These are phyloP conservation scores for Fistulina hepatica DNA, from an alignment of 1,284 basidiomycete species.

Conservation along the genomic window DNA sequence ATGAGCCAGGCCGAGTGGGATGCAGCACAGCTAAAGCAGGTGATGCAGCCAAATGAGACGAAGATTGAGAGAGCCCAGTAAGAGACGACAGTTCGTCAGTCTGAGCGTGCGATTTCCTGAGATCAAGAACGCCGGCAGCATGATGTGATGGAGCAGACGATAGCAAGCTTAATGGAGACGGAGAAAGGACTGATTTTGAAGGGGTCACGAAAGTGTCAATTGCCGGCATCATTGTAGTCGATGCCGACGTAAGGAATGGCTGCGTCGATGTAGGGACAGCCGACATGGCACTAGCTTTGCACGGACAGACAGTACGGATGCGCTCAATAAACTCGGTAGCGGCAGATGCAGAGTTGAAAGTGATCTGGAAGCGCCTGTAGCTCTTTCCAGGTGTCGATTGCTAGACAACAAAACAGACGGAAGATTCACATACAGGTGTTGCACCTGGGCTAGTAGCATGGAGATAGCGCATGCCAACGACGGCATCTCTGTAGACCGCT, in stretches of 20 bases:
- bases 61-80: too few relatives aligned
- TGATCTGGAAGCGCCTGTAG: conserved; percentile 65
- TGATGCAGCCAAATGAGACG: too few relatives aligned
- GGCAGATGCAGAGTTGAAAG: conserved; percentile 39
- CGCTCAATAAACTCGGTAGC: conserved; percentile 48
- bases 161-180: background rate
- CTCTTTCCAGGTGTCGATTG: conserved; percentile 4
- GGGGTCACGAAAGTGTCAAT: background rate
- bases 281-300: conserved; percentile 36
- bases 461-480: conserved; percentile 65
- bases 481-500: conserved; percentile 59
- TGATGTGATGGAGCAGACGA: background rate
- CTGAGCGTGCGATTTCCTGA: background rate
- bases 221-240: too few relatives aligned
- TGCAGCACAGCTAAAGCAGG: too few relatives aligned
- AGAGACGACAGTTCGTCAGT: too few relatives aligned
- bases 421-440: conserved; percentile 25
- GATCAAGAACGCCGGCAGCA: background rate
- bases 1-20: too few relatives aligned
- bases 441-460: conserved; percentile 20
- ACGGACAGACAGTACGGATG: conserved; percentile 59
- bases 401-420: conserved; percentile 4
- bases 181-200: background rate
- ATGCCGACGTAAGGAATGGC: too few relatives aligned
- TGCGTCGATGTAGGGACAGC: background rate